These are phyloP conservation scores for Debaryomycetaceae sp. DNA, from an alignment of 1,139 yeast genomes.

Conservation along the genomic window DNA sequence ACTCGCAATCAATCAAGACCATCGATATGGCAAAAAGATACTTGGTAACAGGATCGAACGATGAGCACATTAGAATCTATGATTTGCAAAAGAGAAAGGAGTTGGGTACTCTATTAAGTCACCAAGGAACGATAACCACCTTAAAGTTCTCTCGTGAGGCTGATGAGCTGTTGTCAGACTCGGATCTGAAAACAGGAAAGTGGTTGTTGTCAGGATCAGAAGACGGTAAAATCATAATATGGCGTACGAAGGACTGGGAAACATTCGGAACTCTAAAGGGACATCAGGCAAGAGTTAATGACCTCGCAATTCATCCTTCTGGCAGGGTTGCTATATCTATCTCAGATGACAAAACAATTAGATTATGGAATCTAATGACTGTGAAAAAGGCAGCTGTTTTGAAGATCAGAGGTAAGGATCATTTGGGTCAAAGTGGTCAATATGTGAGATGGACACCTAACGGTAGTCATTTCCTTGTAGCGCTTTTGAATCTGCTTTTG, in stretches of 20 bases:
- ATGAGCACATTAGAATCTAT: slow-evolving; percentile 91
- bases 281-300: slow-evolving; percentile 73
- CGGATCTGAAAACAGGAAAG: slow-evolving; percentile 51
- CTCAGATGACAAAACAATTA: slow-evolving; percentile 75
- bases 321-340: slow-evolving; percentile 90
- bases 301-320: slow-evolving; percentile 86
- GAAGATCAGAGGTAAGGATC: slow-evolving; percentile 66
- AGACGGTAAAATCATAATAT: slow-evolving; percentile 83
- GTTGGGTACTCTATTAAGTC: slow-evolving; percentile 84
- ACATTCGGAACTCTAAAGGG: slow-evolving; percentile 84
- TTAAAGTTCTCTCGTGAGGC: slow-evolving; percentile 63
- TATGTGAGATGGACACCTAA: slow-evolving; percentile 59
- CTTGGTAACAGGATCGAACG: slow-evolving; percentile 91
- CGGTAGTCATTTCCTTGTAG: slow-evolving; percentile 75
- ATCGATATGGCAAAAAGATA: slow-evolving; percentile 82
- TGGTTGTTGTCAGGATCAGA: slow-evolving; percentile 92
- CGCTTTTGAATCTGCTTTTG: slow-evolving; percentile 60
- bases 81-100: slow-evolving; percentile 94
- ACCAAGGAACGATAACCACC: slow-evolving; percentile 82
- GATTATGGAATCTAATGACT: slow-evolving; percentile 96
- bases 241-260: slow-evolving; percentile 99
- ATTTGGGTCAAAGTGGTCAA: slow-evolving; percentile 63
- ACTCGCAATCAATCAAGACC: slow-evolving; percentile 79
- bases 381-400: slow-evolving; percentile 90
- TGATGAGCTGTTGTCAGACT: slow-evolving; percentile 11